These are phyloP conservation scores for Rhodamnia argentea DNA, from an alignment of 345 rosid species.

Conservation along the genomic window DNA sequence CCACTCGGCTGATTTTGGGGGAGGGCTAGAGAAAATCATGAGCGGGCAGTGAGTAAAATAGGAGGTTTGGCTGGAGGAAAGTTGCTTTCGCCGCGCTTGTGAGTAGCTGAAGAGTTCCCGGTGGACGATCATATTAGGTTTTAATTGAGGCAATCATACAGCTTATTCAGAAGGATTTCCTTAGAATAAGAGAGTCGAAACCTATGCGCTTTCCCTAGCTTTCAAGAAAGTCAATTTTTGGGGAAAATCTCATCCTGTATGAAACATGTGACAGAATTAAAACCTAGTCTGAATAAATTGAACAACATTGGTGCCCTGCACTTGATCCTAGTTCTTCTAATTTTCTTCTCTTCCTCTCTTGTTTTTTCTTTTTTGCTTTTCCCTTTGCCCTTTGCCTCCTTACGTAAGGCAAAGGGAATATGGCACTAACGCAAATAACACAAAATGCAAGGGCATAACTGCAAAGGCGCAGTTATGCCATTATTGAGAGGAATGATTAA, in stretches of 20 bases:
- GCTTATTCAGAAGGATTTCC: not conserved
- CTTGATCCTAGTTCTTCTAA: not conserved
- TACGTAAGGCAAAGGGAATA: not conserved
- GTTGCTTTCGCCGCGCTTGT: not conserved
- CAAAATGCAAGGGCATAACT: not conserved
- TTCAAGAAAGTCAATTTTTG: not conserved
- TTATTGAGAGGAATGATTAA: not conserved
- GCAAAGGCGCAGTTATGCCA: not conserved
- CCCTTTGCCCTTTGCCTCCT: not conserved
- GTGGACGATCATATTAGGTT: not conserved
- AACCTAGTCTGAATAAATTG: not conserved
- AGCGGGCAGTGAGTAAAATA: not conserved
- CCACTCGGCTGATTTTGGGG: not conserved
- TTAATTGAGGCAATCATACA: not conserved
- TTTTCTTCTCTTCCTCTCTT: not conserved
- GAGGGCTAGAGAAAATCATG: not conserved
- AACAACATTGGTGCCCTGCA: not conserved
- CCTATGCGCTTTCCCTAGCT: not conserved
- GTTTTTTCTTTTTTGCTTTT: no score
- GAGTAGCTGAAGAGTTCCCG: not conserved
- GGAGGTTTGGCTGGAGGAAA: not conserved
- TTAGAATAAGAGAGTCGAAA: not conserved
- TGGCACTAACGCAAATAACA: not conserved
- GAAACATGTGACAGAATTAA: not conserved
- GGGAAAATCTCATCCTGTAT: not conserved